Percentiles rank a stretch among this genome's conserved stretches.
These are phyloP conservation scores for Trypanosoma lewisi DNA, from an alignment of 208 protist genomes.

Conservation along the genomic window DNA sequence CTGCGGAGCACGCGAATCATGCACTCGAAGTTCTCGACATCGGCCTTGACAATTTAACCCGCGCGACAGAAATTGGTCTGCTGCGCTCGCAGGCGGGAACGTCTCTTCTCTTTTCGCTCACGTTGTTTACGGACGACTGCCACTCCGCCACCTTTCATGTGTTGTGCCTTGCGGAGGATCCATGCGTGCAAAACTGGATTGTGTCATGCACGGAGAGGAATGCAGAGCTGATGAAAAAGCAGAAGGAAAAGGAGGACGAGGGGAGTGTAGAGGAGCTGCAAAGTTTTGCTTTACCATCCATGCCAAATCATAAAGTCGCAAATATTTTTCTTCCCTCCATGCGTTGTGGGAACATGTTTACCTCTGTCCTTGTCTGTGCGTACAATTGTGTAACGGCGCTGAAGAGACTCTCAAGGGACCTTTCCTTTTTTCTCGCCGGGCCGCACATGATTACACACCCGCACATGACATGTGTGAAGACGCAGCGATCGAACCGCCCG, in stretches of 20 bases:
- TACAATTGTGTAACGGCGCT: constrained; percentile 84
- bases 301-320: constrained; percentile 74
- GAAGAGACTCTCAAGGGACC: constrained; percentile 56
- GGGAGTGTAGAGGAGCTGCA: constrained; percentile 35
- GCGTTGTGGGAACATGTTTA: constrained; percentile 81
- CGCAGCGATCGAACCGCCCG: constrained; percentile 36
- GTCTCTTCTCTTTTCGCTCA: constrained; percentile 80
- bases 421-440: constrained; percentile 64
- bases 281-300: constrained; percentile 69
- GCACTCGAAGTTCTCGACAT: constrained; percentile 78
- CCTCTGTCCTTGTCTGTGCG: constrained; percentile 75
- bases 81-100: constrained; percentile 70
- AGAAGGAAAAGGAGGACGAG: constrained; percentile 38
- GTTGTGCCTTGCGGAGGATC: constrained; percentile 77
- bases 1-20: constrained; percentile 64
- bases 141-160: constrained; percentile 72
- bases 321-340: constrained; percentile 69
- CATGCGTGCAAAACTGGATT: constrained; percentile 64
- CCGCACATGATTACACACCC: constrained; percentile 74
- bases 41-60: constrained; percentile 73
- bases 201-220: constrained; percentile 63
- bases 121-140: constrained; percentile 72
- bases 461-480: constrained; percentile 43
- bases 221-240: constrained; percentile 59
- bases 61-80: constrained; percentile 52